Evolutionary conservation across 2,329 filamentous ascomycete species (phyloP), one percentile per base, ranked within the genome.

Genomic region (Knufia petricola): DNA sequence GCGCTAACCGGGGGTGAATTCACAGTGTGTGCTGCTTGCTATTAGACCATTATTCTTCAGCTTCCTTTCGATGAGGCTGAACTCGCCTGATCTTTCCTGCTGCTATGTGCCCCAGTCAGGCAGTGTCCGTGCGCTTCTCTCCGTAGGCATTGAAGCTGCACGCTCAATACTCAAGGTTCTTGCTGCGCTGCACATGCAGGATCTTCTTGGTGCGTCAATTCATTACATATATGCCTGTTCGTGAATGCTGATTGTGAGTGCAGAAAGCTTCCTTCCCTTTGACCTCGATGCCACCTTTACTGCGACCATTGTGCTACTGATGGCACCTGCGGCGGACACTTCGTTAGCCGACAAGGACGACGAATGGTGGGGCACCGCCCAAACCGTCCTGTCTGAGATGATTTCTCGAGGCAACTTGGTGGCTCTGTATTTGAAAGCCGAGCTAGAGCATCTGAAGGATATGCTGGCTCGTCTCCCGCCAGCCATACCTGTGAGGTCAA

Each of bases 251-350:
- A 39, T 49, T 31, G 54, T 3, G 2, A n/a, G 9, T 12, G 0
- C 12, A 74, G 71, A 74, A 58, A 69, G 66, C 0, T 75, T 75
- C 50, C 64, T 75, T 0, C 69, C 71, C 0, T 73, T 72, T 44
- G 70, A 74, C 49, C 62, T 73, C 0, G 71, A 74, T 36, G 61
- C 69, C 0, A 58, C 70, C 0, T 73, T 70, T 12, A 64, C 69
- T 0, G 70, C 71, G 0, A 67, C 65, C 1, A 61, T 71, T n/a
- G 63, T 68, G 9, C 59, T 73, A 0, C 55, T 72, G 0, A 54
- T 73, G 1, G 66, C 61, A 1, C 56, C 69, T 0, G 55, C 63
- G 41, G 58, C 71, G 10, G 66, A 71, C 37, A 51, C 59, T n/a
- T 36, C 32, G 4, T 36, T 36, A n/a, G 6, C 15, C 10, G 32